Evolutionary conservation across 2,329 filamentous ascomycete species (phyloP).

Genomic region (Pseudocercospora fuligena): DNA sequence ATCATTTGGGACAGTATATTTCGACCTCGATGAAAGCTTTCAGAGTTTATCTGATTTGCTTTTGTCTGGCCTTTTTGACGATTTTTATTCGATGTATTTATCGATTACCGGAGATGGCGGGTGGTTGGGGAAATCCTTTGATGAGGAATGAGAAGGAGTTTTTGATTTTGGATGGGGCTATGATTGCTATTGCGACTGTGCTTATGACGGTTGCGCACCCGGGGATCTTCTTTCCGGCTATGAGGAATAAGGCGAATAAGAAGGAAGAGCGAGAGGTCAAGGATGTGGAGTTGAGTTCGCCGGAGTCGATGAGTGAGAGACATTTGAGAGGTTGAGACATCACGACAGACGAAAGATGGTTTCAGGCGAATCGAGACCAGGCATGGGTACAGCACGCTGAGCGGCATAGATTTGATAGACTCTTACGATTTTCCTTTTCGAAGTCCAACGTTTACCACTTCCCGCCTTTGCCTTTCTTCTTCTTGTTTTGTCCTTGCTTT

Average conservation of each 20-base stretch:
- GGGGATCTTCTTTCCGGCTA: slow-evolving; percentile 49
- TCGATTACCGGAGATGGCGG: slow-evolving; percentile 59
- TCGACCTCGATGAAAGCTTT: slow-evolving; percentile 45
- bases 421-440: background rate
- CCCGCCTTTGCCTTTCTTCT: slow-evolving; percentile 38
- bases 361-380: background rate
- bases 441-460: slow-evolving; percentile 28
- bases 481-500: slow-evolving; percentile 48
- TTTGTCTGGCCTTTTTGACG: slow-evolving; percentile 63
- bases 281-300: background rate
- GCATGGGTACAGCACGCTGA: background rate
- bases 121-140: slow-evolving; percentile 53
- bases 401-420: background rate
- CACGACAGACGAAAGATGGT: background rate
- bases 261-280: background rate
- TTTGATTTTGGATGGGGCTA: slow-evolving; percentile 54
- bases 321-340: background rate
- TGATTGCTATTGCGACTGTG: slow-evolving; percentile 50
- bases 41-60: slow-evolving; percentile 59
- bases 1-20: slow-evolving; percentile 42
- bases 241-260: slow-evolving; percentile 12
- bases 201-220: slow-evolving; percentile 52
- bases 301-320: background rate
- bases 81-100: slow-evolving; percentile 71
- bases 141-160: slow-evolving; percentile 56